These are phyloP conservation scores for Boechera divaricarpa DNA, from an alignment of 345 rosid species.

Conservation along the genomic window DNA sequence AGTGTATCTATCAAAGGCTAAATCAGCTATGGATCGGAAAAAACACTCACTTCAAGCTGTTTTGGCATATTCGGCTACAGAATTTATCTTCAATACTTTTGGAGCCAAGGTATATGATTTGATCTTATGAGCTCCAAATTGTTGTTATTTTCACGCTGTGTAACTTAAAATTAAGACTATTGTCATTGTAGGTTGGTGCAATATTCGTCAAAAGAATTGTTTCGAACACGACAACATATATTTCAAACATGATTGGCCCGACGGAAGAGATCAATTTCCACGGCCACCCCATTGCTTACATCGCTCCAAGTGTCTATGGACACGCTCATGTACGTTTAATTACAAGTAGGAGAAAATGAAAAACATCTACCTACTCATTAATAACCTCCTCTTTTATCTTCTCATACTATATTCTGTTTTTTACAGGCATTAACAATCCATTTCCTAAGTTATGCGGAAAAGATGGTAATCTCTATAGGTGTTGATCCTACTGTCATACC, in stretches of 20 bases:
- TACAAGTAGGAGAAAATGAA: neutral
- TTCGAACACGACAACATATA: conserved; percentile 49
- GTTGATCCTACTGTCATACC: conserved; percentile 66
- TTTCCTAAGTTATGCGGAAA: conserved; percentile 66
- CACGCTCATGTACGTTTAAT: conserved; percentile 55
- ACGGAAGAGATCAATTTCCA: conserved; percentile 56
- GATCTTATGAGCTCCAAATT: neutral
- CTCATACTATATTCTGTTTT: neutral
- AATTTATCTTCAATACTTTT: conserved; percentile 36
- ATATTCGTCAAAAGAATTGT: conserved; percentile 35
- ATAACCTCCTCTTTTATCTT: neutral
- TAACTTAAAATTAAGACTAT: neutral
- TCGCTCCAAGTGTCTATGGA: conserved; percentile 61
- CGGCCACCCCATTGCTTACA: conserved; percentile 58
- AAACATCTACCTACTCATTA: too few relatives aligned
- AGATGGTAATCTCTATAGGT: conserved; percentile 59
- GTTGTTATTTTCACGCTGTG: neutral
- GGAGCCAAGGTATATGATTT: conserved; percentile 49
- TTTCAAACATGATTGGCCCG: conserved; percentile 62
- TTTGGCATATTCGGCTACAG: neutral
- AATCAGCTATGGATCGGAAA: conserved; percentile 52
- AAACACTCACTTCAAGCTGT: conserved; percentile 56
- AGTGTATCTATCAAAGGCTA: conserved; percentile 50
- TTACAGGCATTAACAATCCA: conserved; percentile 70
- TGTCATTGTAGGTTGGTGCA: conserved; percentile 45